Base-by-base conservation (phyloP, 1,139 yeast genomes). In the Insectozyma bohioensis region DNA sequence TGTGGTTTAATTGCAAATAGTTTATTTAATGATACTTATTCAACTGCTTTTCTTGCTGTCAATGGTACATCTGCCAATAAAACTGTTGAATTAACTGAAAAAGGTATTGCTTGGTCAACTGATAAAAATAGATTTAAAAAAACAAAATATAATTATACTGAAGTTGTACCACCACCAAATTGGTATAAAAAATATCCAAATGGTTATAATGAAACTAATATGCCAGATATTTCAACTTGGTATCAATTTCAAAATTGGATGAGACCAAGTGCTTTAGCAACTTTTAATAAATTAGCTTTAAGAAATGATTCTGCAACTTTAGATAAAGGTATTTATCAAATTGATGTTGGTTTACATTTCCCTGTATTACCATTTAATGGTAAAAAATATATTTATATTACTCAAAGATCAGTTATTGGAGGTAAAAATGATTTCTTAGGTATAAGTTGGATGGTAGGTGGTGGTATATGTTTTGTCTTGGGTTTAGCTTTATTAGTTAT, bases 181-280 rank as follows among this genome's bases (percentile, higher is more conserved):
- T 84, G 94, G 94, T 61, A 60, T 31, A 71, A 72, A 43, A 62
- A 44, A 52, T 84, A 60, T 49, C 94, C 94, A 1, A 55, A 82
- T 37, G 92, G 92, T 1, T 84, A 84, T 54, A 82, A 79, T 18
- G 75, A 67, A 20, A 67, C 72, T 4, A 83, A 82, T 52, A 49
- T 84, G 37, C 86, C 85, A 2, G 75, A 78, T 47, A 52, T 84
- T 25, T 66, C 78, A 1, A 57, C 61, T 7, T 75, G 83, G 76
- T 53, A 51, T 36, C 87, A 86, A 50, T 80, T 92, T 54, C 97
- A 92, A 61, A 92, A 90, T 56, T 92, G 99, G 99, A 90, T 92
- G 97, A 80, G 88, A 50, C 82, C 97, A 2, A 83, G 97, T 3
- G 97, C 92, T 1, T 70, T 94, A 41, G 82, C 97, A 7, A 79